Percentiles rank a stretch among this genome's conserved stretches.
These are phyloP conservation scores for Mycena maculata DNA, from an alignment of 768 basidiomycete genomes.

Conservation along the genomic window DNA sequence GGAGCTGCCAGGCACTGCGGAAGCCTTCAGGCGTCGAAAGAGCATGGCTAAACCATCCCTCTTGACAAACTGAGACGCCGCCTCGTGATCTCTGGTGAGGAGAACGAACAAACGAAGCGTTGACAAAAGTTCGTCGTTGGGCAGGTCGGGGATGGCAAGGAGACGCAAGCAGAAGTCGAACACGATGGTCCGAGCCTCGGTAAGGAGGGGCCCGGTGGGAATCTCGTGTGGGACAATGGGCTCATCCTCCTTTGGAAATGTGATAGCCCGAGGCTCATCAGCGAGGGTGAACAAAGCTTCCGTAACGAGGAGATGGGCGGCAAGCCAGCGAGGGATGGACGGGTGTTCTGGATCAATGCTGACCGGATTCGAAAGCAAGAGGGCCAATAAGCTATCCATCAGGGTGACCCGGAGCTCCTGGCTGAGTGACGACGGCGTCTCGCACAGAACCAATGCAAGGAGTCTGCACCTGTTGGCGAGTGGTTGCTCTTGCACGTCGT, in stretches of 20 bases:
- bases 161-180: constrained; percentile 84
- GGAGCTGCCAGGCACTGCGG: constrained; percentile 76
- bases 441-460: constrained; percentile 84
- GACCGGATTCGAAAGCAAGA: constrained; percentile 68
- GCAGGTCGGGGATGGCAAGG: constrained; percentile 71
- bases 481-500: constrained; percentile 79
- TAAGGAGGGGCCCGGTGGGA: constrained; percentile 68
- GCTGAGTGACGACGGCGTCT: constrained; percentile 71
- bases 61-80: constrained; percentile 76
- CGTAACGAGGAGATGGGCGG: constrained; percentile 84
- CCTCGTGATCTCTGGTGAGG: constrained; percentile 77
- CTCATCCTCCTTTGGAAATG: constrained; percentile 79
- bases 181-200: constrained; percentile 70
- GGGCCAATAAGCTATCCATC: constrained; percentile 75
- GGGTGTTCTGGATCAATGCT: constrained; percentile 66
- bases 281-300: constrained; percentile 85
- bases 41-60: constrained; percentile 71
- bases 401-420: constrained; percentile 65
- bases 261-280: constrained; percentile 75
- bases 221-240: constrained; percentile 64
- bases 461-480: constrained; percentile 87
- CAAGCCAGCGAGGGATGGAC: constrained; percentile 84
- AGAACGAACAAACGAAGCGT: constrained; percentile 85
- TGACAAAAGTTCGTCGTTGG: constrained; percentile 86
- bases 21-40: constrained; percentile 73